Evolutionary conservation across 805 yeast species (phyloP).

Genomic region (Wickerhamomyces bovis): DNA sequence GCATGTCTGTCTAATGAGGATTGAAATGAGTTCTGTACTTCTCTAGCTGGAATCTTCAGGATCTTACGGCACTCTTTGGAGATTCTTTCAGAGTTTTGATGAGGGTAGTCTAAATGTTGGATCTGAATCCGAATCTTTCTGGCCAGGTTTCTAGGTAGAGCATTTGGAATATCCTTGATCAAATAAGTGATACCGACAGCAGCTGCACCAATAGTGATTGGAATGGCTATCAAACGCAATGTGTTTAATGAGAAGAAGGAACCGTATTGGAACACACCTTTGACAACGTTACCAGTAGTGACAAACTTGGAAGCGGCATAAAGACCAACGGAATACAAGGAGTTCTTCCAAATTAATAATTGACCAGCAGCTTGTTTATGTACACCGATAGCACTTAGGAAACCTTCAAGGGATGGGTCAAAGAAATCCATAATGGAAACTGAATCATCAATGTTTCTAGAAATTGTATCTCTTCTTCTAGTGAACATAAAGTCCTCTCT

Average conservation of each 20-base stretch:
- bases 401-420: slow-evolving; percentile 66
- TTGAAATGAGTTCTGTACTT: slow-evolving; percentile 68
- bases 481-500: slow-evolving; percentile 79
- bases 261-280: slow-evolving; percentile 30
- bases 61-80: slow-evolving; percentile 80
- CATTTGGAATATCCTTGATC: slow-evolving; percentile 78
- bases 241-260: slow-evolving; percentile 30
- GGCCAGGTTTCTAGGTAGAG: slow-evolving; percentile 80
- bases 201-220: slow-evolving; percentile 44
- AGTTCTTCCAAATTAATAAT: slow-evolving; percentile 25
- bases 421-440: slow-evolving; percentile 69
- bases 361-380: slow-evolving; percentile 23
- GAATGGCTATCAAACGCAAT: slow-evolving; percentile 44
- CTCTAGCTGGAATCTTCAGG: slow-evolving; percentile 73
- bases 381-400: slow-evolving; percentile 29
- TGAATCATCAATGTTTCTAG: slow-evolving; percentile 51
- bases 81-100: slow-evolving; percentile 68
- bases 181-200: slow-evolving; percentile 56
- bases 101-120: slow-evolving; percentile 67
- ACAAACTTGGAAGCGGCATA: slow-evolving; percentile 24
- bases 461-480: slow-evolving; percentile 56
- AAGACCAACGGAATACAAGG: slow-evolving; percentile 24
- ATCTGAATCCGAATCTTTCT: slow-evolving; percentile 61
- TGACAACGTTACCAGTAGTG: slow-evolving; percentile 34
- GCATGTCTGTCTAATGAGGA: slow-evolving; percentile 55